A percentile compares a stretch with the other conserved stretches of the same genome.
These are phyloP conservation scores for Tetrapisispora fleetii DNA, from an alignment of 805 yeast species.

Conservation along the genomic window DNA sequence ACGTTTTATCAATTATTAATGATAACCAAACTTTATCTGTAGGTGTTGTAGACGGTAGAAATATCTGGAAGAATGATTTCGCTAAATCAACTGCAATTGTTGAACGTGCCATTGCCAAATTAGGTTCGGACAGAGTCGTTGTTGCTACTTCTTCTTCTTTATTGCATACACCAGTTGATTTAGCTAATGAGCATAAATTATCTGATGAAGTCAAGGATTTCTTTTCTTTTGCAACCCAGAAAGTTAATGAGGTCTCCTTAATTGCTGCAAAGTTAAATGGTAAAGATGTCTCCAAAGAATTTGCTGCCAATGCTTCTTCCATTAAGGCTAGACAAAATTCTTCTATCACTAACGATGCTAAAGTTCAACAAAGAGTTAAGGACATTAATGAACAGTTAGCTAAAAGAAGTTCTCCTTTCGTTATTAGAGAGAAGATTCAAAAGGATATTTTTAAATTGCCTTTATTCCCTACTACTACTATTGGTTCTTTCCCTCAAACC, in stretches of 20 bases:
- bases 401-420: slow-evolving; percentile 80
- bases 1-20: slow-evolving; percentile 56
- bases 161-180: slow-evolving; percentile 97
- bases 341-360: slow-evolving; percentile 80
- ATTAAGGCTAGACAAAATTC: slow-evolving; percentile 80
- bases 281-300: slow-evolving; percentile 53
- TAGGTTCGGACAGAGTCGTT: slow-evolving; percentile 78
- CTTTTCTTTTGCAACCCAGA: slow-evolving; percentile 98
- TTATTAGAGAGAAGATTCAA: slow-evolving; percentile 80
- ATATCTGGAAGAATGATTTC: slow-evolving; percentile 97
- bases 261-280: slow-evolving; percentile 83
- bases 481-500: slow-evolving; percentile 99
- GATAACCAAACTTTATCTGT: slow-evolving; percentile 77
- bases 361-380: slow-evolving; percentile 80
- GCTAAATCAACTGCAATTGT: slow-evolving; percentile 76
- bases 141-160: slow-evolving; percentile 95
- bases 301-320: slow-evolving; percentile 80
- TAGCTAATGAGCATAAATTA: slow-evolving; percentile 83
- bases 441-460: slow-evolving; percentile 85
- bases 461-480: slow-evolving; percentile 98
- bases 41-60: slow-evolving; percentile 98
- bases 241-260: slow-evolving; percentile 81
- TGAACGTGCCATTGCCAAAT: slow-evolving; percentile 69
- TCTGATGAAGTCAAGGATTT: slow-evolving; percentile 88
- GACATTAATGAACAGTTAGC: slow-evolving; percentile 65